Evolutionary conservation across 1,139 yeast species (phyloP), one percentile per base, ranked within the genome.

Genomic region (Kurtzmaniella quercitrusa): DNA sequence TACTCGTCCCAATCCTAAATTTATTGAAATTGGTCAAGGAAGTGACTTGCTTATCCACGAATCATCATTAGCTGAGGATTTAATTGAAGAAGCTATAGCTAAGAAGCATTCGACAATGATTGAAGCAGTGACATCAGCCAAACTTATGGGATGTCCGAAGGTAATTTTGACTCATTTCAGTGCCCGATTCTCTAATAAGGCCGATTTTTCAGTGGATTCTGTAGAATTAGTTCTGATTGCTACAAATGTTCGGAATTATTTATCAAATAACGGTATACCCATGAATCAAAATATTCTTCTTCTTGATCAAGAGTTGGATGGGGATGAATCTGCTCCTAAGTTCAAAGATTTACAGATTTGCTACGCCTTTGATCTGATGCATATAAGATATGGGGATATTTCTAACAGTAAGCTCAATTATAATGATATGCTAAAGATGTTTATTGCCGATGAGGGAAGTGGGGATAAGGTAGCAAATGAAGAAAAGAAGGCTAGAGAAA

Each of bases 91-190:
- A 59, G 98, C 98, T 0, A 66, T 78, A 25, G 75, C 79, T 34
- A 93, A 93, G 60, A 79, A 81, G 48, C 99, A 93, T 58, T 81
- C 95, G n/a, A 93, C 98, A 0, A 80, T 90, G 53, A 78, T 86
- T 25, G 98, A 93, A 59, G 98, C 98, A 0, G 70, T 91, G 19
- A 70, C 69, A 12, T 81, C 91, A 4, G 80, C 89, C 1, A 70
- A 75, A 46, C 63, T 68, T 37, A 91, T 93, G 98, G 67, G 75
- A 25, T 90, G 95, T 33, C 71, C 75, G 27, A 79, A 83, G 48
- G 65, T 90, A 14, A 70, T 93, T 8, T 66, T 94, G 39, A 93
- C 98, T 0, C 99, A 93, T 65, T 91, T 93, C 66, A 86, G 96
- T 47, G 93, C 95, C 50, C 73, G 98, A 52, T 90, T 88, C 59